Conservation (phyloP, 1,139 yeast species). For the Pichiaceae sp. region DNA sequence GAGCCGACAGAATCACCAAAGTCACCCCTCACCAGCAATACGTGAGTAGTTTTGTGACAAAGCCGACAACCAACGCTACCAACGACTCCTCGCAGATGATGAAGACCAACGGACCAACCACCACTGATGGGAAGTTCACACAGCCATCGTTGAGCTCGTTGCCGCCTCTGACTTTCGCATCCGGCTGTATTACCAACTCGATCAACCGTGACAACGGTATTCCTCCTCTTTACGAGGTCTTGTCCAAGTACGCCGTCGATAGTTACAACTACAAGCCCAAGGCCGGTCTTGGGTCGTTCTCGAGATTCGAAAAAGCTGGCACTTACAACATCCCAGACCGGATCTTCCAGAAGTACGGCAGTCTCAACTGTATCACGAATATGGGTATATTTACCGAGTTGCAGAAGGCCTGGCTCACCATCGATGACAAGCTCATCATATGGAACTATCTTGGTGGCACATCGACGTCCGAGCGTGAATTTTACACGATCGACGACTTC, state of each 20-base stretch:
- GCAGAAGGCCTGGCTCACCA: slow-evolving; percentile 80
- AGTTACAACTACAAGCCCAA: slow-evolving; percentile 24
- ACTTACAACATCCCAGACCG: slow-evolving; percentile 75
- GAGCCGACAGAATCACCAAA: slow-evolving; percentile 13
- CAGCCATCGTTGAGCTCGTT: slow-evolving; percentile 21
- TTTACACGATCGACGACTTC: slow-evolving; percentile 75
- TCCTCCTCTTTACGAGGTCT: slow-evolving; percentile 22
- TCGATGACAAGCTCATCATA: slow-evolving; percentile 71
- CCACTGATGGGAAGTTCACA: not conserved
- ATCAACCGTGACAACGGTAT: slow-evolving; percentile 23
- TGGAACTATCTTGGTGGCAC: slow-evolving; percentile 61
- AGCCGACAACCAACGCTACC: not conserved
- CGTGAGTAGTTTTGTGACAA: not conserved
- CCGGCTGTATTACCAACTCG: slow-evolving; percentile 20
- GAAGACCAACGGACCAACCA: not conserved
- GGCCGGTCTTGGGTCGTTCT: slow-evolving; percentile 29
- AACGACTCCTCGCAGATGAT: slow-evolving; percentile 1
- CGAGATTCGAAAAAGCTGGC: slow-evolving; percentile 70
- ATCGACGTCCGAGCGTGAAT: slow-evolving; percentile 47
- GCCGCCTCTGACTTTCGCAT: slow-evolving; percentile 22
- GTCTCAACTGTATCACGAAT: slow-evolving; percentile 59
- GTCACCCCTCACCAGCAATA: not conserved
- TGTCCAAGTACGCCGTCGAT: slow-evolving; percentile 24
- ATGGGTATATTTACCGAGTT: slow-evolving; percentile 83
- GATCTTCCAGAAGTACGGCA: slow-evolving; percentile 67